Evolutionary conservation across 495 filamentous ascomycete genomes (phyloP), one percentile per base, ranked within the genome.

Genomic region (Podospora australis): DNA sequence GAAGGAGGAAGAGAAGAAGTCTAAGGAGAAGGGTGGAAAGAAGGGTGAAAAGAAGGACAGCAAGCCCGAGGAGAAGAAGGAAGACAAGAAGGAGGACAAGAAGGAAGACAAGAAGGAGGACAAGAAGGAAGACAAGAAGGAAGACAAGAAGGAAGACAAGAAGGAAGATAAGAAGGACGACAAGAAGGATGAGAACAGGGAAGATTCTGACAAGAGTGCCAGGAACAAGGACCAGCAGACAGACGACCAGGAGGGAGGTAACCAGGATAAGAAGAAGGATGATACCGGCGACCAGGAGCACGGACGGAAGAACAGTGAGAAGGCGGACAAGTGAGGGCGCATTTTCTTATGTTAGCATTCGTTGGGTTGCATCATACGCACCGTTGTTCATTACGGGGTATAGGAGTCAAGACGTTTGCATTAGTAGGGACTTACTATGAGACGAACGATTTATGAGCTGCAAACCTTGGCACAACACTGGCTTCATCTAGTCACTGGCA

Each of bases 121-220:
- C 4, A 39, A 53, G 6, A 29, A 43, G 45, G 48, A 53, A 44
- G 16, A 17, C 11, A 13, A 48, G n/a, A 39, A 53, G 44, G 39
- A 41, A 29, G 38, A 53, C 5, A 29, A 50, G 1, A 24, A 36
- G 7, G 24, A 36, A 13, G 16, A 39, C 9, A 13, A 25, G 7
- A 36, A 36, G 19, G 24, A 25, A 21, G 20, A 39, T 5, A 11
- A 21, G 6, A 28, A 36, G 25, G 11, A 25, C 6, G 38, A 50
- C 21, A 20, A 25, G 9, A 44, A 50, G n/a, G 21, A 29, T 22
- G 10, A 13, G 6, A 32, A 44, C 22, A n/a, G n/a, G 5, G 25
- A 44, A 14, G 25, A 30, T 32, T 2, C 16, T 5, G 22, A 43
- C 10, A 43, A 16, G 6, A 21, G 14, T 16, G 6, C n/a, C 22